These are phyloP conservation scores for Teratosphaeria pseudoeucalypti DNA, from an alignment of 2,329 filamentous ascomycete genomes.

Conservation along the genomic window DNA sequence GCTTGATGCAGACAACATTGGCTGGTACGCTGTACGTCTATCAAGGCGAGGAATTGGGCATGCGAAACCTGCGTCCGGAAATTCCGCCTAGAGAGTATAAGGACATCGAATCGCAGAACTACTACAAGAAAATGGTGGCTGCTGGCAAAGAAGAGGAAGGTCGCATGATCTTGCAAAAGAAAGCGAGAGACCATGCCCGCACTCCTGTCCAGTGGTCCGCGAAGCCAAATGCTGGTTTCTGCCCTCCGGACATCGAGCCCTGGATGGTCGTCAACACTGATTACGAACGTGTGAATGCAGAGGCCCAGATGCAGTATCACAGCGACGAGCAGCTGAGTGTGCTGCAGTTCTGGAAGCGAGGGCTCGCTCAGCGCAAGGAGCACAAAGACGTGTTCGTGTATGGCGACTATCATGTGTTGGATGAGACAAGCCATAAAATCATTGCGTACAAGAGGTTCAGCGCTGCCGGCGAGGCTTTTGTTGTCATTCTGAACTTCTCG, in stretches of 20 bases:
- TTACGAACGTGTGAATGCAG: conserved; percentile 47
- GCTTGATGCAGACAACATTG: conserved; percentile 37
- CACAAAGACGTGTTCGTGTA: conserved; percentile 52
- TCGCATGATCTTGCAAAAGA: conserved; percentile 44
- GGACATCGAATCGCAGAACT: conserved; percentile 47
- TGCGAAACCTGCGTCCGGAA: conserved; percentile 38
- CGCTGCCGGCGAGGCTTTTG: conserved; percentile 15
- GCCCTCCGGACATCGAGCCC: conserved; percentile 35
- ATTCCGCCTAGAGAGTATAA: conserved; percentile 55
- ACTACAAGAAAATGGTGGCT: conserved; percentile 20
- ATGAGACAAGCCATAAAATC: conserved; percentile 43
- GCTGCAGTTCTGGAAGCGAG: conserved; percentile 51
- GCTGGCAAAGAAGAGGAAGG: conserved; percentile 31
- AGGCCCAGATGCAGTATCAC: conserved; percentile 35
- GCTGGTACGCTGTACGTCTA: conserved; percentile 43
- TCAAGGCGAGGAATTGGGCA: conserved; percentile 42
- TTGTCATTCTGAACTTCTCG: conserved; percentile 28
- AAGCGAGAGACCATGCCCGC: conserved; percentile 55
- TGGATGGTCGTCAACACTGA: conserved; percentile 54
- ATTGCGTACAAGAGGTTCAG: conserved; percentile 37
- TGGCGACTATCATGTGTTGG: conserved; percentile 46
- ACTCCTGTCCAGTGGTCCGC: conserved; percentile 58
- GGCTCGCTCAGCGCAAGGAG: conserved; percentile 45
- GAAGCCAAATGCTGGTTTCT: conserved; percentile 47
- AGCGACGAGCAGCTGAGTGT: conserved; percentile 39